Base-by-base conservation (phyloP, 495 filamentous ascomycete genomes). In the Parathielavia hyrcaniae region DNA sequence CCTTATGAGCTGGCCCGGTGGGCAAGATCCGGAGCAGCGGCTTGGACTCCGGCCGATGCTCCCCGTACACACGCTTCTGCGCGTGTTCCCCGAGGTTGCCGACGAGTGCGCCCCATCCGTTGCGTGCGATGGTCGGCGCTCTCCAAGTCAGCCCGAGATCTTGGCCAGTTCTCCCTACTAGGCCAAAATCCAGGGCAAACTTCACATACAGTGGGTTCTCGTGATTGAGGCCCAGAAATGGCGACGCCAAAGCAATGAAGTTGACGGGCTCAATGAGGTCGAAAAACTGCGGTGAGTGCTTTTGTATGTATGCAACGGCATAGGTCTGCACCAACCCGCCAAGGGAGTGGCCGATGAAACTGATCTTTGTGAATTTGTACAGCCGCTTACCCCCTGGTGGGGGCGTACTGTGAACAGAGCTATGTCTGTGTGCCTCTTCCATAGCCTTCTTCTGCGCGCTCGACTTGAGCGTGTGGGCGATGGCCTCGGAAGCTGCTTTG, bases 171-270 rank as follows among this genome's bases (percentile, higher is more conserved):
- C 91, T 81, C 13, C 93, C 93, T 34, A 97, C 95, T 9, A 98
- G 81, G 8, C 93, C 95, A 68, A 97, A 90, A 66, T 98, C 95
- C 22, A 98, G 77, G 2, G 95, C 93, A 70, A 97, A 97, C 58
- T 90, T 95, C 64, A 98, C 89, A 71, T 98, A 97, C 49, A 97
- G 74, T 0, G 93, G 93, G 58, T 98, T 98, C 66, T 98, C 93
- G 67, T 98, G 95, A 71, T 91, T 97, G 47, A 98, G 79, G 0
- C 93, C 93, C 5, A 98, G 73, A 60, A 97, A 90, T 0, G 93
- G 93, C 7, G 90, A 85, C 26, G 93, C 92, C 51, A 98, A 72
- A n/a, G 88, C 77, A 57, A 98, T 87, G 64, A 98, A 98, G 65
- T 96, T 97, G 68, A 97, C 78, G 0, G 95, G 93, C 61, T 82